These are phyloP conservation scores for Pleurotus sapidus DNA, from an alignment of 768 basidiomycete species.

Conservation along the genomic window DNA sequence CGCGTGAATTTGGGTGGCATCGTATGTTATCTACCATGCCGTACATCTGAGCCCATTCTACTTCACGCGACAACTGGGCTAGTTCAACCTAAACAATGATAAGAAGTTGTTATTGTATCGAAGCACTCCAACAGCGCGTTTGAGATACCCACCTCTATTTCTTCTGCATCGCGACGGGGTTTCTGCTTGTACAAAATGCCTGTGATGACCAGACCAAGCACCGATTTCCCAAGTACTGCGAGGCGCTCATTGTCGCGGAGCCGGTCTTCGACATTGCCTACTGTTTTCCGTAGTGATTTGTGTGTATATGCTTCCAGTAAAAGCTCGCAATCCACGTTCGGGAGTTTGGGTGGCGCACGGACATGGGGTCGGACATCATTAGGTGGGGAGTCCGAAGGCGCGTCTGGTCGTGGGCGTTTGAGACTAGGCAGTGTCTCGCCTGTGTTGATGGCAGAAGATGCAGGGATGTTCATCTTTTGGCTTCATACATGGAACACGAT, in stretches of 20 bases:
- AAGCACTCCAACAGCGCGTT: background rate
- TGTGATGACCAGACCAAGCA: constrained; percentile 46
- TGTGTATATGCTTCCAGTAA: constrained; percentile 72
- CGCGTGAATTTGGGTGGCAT: constrained; percentile 36
- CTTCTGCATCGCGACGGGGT: constrained; percentile 45
- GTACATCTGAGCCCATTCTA: constrained; percentile 47
- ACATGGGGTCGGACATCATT: background rate
- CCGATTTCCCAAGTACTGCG: constrained; percentile 44
- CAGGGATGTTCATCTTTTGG: too few species aligned
- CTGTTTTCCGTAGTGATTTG: constrained; percentile 49
- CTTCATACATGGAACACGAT: too few species aligned
- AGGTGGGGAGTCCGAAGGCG: background rate
- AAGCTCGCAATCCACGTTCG: constrained; percentile 45
- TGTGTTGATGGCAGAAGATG: too few species aligned
- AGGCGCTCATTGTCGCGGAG: constrained; percentile 55
- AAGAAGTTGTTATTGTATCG: background rate
- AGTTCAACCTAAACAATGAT: background rate
- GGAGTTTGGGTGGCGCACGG: constrained; percentile 35
- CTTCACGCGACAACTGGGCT: constrained; percentile 24
- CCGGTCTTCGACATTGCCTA: constrained; percentile 33
- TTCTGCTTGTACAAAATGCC: constrained; percentile 43
- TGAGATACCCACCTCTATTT: constrained; percentile 46
- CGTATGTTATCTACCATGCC: constrained; percentile 45
- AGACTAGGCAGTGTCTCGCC: background rate
- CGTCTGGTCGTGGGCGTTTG: constrained; percentile 9